Conservation (phyloP, 441 rosid genomes). For the Manihot esculenta region DNA sequence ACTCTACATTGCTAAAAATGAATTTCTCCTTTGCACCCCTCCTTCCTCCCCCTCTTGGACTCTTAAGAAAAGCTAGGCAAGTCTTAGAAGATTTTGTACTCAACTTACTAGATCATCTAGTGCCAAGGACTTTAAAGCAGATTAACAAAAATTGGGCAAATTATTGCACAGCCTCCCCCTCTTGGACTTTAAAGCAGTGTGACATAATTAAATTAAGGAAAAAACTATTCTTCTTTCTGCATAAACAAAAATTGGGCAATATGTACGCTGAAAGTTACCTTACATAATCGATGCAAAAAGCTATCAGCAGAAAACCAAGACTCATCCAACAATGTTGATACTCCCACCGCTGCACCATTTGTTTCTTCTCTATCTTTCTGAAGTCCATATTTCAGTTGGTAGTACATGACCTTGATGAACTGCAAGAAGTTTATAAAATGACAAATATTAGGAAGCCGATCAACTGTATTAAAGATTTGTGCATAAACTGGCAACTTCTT, state of each 20-base stretch:
- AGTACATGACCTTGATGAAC: conserved; percentile 78
- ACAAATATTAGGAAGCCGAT: conserved; percentile 12
- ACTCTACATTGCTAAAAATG: neutral
- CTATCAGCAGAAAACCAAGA: conserved; percentile 81
- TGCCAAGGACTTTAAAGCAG: neutral
- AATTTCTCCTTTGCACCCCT: neutral
- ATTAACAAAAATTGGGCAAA: too few relatives aligned
- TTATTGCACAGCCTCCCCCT: too few relatives aligned
- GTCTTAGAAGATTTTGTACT: neutral
- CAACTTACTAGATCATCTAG: neutral
- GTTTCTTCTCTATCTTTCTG: conserved; percentile 49
- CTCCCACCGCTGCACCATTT: conserved; percentile 43
- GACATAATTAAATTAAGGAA: neutral
- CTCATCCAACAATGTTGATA: conserved; percentile 63
- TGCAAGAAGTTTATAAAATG: conserved; percentile 27
- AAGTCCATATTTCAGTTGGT: conserved; percentile 87
- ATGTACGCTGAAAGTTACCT: conserved; percentile 40
- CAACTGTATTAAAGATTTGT: neutral
- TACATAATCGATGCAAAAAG: conserved; percentile 73
- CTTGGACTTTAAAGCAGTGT: conserved; percentile 5
- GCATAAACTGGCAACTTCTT: neutral
- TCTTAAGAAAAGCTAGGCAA: neutral
- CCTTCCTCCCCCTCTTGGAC: too few relatives aligned
- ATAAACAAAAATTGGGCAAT: conserved; percentile 4
- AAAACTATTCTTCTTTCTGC: conserved; percentile 9